Evolutionary conservation across 1,284 basidiomycete genomes (phyloP).

Genomic region (Sparassis latifolia): DNA sequence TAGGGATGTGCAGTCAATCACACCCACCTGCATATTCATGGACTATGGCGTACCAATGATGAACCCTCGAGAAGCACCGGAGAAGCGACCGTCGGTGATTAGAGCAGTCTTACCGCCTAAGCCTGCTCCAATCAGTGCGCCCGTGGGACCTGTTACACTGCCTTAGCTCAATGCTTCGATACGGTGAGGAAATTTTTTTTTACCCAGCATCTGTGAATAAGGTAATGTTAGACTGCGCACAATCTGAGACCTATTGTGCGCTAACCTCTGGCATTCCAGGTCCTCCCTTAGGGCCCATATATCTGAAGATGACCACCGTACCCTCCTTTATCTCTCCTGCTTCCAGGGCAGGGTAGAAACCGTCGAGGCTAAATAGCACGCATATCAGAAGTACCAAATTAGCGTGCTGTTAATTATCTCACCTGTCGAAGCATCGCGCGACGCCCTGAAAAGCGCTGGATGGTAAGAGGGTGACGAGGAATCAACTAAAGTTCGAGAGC

Average conservation of each 20-base stretch:
- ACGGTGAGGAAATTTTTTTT: background rate
- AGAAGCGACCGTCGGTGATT: slow-evolving; percentile 96
- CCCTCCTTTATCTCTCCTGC: slow-evolving; percentile 81
- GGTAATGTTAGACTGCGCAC: background rate
- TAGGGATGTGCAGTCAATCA: background rate
- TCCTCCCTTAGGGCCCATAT: slow-evolving; percentile 93
- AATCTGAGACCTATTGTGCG: background rate
- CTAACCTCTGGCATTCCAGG: slow-evolving; percentile 92
- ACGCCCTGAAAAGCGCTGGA: slow-evolving; percentile 38
- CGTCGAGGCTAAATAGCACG: slow-evolving; percentile 53
- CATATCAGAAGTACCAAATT: background rate
- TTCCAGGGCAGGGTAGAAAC: slow-evolving; percentile 82
- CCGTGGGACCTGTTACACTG: slow-evolving; percentile 59
- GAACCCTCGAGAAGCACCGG: slow-evolving; percentile 66
- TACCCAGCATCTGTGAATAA: slow-evolving; percentile 20
- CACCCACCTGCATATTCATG: background rate
- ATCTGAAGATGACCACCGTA: slow-evolving; percentile 85
- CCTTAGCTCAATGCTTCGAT: background rate
- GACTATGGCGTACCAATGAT: slow-evolving; percentile 45
- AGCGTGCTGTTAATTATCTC: slow-evolving; percentile 1
- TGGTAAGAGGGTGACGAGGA: no score
- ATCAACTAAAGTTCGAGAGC: slow-evolving; percentile 5
- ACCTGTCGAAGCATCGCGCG: slow-evolving; percentile 77
- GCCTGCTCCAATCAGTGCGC: slow-evolving; percentile 89
- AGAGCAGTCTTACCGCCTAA: slow-evolving; percentile 87